Conservation (phyloP, 768 basidiomycete genomes). For the Suillus variegatus region DNA sequence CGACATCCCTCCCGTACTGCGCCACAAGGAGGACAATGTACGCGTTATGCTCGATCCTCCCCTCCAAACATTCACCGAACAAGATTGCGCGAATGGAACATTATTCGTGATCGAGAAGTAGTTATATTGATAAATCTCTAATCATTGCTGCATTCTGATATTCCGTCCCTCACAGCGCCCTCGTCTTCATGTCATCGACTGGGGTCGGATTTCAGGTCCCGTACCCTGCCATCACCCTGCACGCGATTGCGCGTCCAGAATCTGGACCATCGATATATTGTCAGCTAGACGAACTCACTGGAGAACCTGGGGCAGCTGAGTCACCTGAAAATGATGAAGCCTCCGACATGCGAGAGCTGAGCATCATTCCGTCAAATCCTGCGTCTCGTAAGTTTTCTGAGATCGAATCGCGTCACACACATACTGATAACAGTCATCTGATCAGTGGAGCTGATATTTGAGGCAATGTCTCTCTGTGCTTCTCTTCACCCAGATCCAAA, state of each 20-base stretch:
- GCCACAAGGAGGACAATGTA: slow-evolving; percentile 73
- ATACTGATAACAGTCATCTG: slow-evolving; percentile 3
- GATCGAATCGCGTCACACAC: neutral
- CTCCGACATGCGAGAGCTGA: slow-evolving; percentile 75
- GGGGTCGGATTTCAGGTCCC: slow-evolving; percentile 80
- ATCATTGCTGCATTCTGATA: slow-evolving; percentile 3
- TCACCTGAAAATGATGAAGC: slow-evolving; percentile 38
- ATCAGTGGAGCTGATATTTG: slow-evolving; percentile 82
- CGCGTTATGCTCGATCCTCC: slow-evolving; percentile 70
- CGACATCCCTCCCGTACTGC: slow-evolving; percentile 82
- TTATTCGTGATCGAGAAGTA: slow-evolving; percentile 89
- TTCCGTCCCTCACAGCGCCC: slow-evolving; percentile 46
- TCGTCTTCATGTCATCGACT: slow-evolving; percentile 73
- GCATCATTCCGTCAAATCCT: slow-evolving; percentile 63
- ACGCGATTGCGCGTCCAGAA: slow-evolving; percentile 82
- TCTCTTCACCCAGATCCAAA: slow-evolving; percentile 78
- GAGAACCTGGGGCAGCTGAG: slow-evolving; percentile 37
- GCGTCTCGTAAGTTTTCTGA: slow-evolving; percentile 54
- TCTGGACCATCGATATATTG: slow-evolving; percentile 81
- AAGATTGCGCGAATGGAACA: slow-evolving; percentile 59
- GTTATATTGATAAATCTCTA: slow-evolving; percentile 16
- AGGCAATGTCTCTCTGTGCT: slow-evolving; percentile 83
- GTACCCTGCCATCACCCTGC: slow-evolving; percentile 90
- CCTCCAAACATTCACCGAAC: slow-evolving; percentile 54
- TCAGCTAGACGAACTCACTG: slow-evolving; percentile 78